These are phyloP conservation scores for Suhomyces xylopsoci DNA, from an alignment of 805 yeast genomes.

Conservation along the genomic window DNA sequence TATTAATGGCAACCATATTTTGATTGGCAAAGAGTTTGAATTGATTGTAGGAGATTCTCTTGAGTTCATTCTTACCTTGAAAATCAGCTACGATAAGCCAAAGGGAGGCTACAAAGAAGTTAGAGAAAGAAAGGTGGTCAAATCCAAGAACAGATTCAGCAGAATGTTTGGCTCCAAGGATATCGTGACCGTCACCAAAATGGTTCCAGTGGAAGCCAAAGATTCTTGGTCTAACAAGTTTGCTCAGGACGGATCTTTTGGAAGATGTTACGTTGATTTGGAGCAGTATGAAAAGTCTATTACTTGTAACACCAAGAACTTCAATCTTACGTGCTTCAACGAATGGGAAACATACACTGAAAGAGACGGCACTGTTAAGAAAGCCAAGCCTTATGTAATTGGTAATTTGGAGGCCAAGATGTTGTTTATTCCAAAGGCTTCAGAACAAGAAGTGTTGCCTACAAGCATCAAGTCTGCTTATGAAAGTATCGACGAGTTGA, in stretches of 20 bases:
- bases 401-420: conserved; percentile 68
- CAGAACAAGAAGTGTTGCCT: conserved; percentile 62
- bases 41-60: conserved; percentile 58
- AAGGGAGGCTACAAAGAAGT: conserved; percentile 56
- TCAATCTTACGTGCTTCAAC: conserved; percentile 63
- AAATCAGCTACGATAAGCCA: conserved; percentile 55
- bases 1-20: conserved; percentile 27
- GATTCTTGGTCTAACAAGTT: conserved; percentile 64
- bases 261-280: conserved; percentile 67
- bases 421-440: conserved; percentile 65
- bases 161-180: conserved; percentile 49
- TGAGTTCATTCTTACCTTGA: conserved; percentile 70
- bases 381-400: conserved; percentile 52
- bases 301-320: conserved; percentile 49
- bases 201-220: conserved; percentile 47
- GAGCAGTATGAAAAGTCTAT: conserved; percentile 54
- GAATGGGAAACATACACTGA: conserved; percentile 63
- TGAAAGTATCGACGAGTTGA: conserved; percentile 33
- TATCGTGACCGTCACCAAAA: conserved; percentile 46
- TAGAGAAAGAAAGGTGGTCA: conserved; percentile 51
- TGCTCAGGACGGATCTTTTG: conserved; percentile 89
- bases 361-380: conserved; percentile 22
- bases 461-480: conserved; percentile 55
- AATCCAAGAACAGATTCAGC: conserved; percentile 44
- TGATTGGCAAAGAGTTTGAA: conserved; percentile 75